Evolutionary conservation across 1,139 yeast genomes (phyloP).

Genomic region (Suhomyces coccinellae): DNA sequence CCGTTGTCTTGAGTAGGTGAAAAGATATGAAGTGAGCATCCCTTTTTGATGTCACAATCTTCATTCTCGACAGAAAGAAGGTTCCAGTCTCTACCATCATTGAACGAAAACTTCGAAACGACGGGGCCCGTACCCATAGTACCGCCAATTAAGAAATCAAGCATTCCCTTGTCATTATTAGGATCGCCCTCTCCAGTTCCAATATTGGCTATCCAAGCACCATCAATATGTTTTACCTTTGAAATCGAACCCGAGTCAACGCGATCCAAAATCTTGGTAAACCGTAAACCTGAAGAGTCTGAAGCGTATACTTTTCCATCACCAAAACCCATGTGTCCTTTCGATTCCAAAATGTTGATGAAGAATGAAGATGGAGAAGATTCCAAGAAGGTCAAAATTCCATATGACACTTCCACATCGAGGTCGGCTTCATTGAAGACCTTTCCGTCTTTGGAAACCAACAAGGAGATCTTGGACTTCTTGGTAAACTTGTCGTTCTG

Average conservation of each 20-base stretch:
- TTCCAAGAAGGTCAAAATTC: conserved; percentile 53
- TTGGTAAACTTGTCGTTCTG: conserved; percentile 48
- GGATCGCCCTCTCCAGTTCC: conserved; percentile 17
- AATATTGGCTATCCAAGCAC: conserved; percentile 63
- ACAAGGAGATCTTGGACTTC: conserved; percentile 46
- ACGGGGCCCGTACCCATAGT: conserved; percentile 18
- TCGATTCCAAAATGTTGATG: conserved; percentile 46
- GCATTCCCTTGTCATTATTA: conserved; percentile 20
- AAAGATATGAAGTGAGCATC: conserved; percentile 59
- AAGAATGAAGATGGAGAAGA: conserved; percentile 59
- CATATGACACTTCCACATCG: conserved; percentile 43
- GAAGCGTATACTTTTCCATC: conserved; percentile 53
- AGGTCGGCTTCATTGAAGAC: conserved; percentile 55
- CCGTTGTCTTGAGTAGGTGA: conserved; percentile 54
- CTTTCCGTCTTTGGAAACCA: conserved; percentile 59
- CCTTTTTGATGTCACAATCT: conserved; percentile 45
- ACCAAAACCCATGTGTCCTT: conserved; percentile 17
- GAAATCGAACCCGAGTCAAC: conserved; percentile 47
- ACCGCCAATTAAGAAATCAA: conserved; percentile 34
- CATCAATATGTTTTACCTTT: conserved; percentile 64
- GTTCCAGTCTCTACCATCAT: conserved; percentile 68
- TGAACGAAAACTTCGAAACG: conserved; percentile 47
- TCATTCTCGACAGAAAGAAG: conserved; percentile 48
- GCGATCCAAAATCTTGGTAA: conserved; percentile 46
- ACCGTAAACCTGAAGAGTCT: conserved; percentile 63